Evolutionary conservation across 1,284 basidiomycete genomes (phyloP).

Genomic region (Calocybe gambosa): DNA sequence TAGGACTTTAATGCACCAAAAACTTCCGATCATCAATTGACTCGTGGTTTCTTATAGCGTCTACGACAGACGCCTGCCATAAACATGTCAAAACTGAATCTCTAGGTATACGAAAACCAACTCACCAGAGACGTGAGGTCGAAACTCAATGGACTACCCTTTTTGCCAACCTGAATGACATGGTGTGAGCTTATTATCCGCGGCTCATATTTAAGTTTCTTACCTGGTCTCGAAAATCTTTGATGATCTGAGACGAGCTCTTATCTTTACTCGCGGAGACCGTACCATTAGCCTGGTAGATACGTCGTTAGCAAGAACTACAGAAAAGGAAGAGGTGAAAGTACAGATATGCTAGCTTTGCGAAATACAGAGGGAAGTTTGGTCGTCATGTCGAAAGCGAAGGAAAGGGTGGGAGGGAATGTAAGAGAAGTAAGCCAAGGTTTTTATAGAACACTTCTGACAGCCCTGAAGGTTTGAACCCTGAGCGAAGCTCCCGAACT

Average conservation of each 20-base stretch:
- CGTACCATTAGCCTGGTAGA: constrained; percentile 3
- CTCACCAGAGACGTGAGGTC: constrained; percentile 39
- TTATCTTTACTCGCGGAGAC: constrained; percentile 8
- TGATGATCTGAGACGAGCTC: constrained; percentile 28
- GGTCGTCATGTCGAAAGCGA: constrained; percentile 14
- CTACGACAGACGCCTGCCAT: constrained; percentile 44
- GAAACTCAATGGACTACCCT: constrained; percentile 30
- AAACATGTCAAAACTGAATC: constrained; percentile 7
- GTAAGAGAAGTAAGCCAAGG: not conserved
- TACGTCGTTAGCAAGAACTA: not conserved
- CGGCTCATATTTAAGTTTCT: not conserved
- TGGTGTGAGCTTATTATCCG: not conserved
- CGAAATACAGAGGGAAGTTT: constrained; percentile 19
- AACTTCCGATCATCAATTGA: constrained; percentile 57
- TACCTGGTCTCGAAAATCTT: constrained; percentile 42
- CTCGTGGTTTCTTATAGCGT: constrained; percentile 50
- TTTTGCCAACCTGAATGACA: constrained; percentile 34
- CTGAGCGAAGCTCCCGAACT: not conserved
- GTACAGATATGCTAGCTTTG: constrained; percentile 12
- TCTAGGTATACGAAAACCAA: constrained; percentile 2
- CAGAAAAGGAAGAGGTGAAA: not conserved
- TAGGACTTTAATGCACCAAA: constrained; percentile 22
- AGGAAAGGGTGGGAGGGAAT: not conserved
- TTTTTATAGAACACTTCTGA: constrained; percentile 7
- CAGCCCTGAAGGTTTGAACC: not conserved